These are phyloP conservation scores for Leccinum imitatum DNA, from an alignment of 768 basidiomycete species.

Conservation along the genomic window DNA sequence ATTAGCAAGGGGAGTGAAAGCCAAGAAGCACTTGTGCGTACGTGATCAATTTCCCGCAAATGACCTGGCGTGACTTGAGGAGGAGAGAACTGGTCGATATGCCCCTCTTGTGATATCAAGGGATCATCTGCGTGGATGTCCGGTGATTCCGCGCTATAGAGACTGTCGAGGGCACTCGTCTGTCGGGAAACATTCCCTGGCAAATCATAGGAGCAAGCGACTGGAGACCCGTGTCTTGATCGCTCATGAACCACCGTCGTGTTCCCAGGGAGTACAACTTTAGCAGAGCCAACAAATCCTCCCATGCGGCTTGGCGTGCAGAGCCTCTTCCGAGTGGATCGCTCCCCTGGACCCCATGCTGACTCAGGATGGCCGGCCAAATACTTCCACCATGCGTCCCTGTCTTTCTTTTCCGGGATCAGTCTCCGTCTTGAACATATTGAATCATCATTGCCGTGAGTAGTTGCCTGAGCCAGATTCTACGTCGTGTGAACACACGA, in stretches of 20 bases:
- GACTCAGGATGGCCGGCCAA: conserved; percentile 65
- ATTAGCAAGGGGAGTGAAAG: conserved; percentile 8
- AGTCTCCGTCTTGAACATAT: conserved; percentile 29
- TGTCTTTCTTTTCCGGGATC: conserved; percentile 69
- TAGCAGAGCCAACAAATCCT: conserved; percentile 35
- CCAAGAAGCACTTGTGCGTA: conserved; percentile 26
- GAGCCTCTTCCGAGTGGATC: conserved; percentile 12
- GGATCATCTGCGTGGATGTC: neutral
- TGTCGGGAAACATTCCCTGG: neutral
- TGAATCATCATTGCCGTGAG: conserved; percentile 25
- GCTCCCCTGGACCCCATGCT: conserved; percentile 54
- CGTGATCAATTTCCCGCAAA: conserved; percentile 65
- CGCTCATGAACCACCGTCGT: neutral
- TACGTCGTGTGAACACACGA: conserved; percentile 29
- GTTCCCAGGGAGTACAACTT: neutral
- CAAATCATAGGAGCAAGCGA: neutral
- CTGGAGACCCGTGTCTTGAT: neutral
- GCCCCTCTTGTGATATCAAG: neutral
- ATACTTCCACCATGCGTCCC: conserved; percentile 81
- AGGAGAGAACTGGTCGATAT: conserved; percentile 27
- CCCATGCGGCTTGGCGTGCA: conserved; percentile 31
- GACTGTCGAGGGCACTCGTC: neutral
- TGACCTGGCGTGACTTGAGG: conserved; percentile 61
- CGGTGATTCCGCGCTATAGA: neutral
- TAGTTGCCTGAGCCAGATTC: conserved; percentile 68